These are phyloP conservation scores for Phytophthora tentaculata DNA, from an alignment of 352 stramenopile genomes.

Conservation along the genomic window DNA sequence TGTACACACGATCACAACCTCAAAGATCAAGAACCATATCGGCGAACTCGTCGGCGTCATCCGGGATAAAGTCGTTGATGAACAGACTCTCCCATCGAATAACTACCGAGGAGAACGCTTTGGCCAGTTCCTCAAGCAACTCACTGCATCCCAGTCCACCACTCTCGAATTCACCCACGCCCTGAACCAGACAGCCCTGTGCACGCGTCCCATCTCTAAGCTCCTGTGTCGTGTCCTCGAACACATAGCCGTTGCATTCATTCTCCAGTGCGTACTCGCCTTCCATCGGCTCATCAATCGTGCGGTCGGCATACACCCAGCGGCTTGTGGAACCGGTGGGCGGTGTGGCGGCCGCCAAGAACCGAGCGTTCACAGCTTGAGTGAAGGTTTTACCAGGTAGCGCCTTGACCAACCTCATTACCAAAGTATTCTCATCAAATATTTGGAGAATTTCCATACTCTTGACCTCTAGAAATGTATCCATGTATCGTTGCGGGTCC, in stretches of 20 bases:
- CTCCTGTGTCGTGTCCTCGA: constrained; percentile 54
- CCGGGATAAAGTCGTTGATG: constrained; percentile 70
- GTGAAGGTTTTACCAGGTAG: constrained; percentile 54
- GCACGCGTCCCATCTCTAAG: constrained; percentile 43
- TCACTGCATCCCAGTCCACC: constrained; percentile 49
- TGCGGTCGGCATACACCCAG: constrained; percentile 60
- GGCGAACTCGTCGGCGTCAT: constrained; percentile 39
- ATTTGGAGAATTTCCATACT: constrained; percentile 57
- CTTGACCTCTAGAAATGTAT: constrained; percentile 67
- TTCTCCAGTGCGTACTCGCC: constrained; percentile 56
- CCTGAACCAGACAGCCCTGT: constrained; percentile 61
- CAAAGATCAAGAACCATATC: constrained; percentile 54
- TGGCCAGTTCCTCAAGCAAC: constrained; percentile 63
- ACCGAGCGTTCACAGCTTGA: constrained; percentile 55
- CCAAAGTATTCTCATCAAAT: constrained; percentile 56
- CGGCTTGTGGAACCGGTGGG: constrained; percentile 48
- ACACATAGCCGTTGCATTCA: constrained; percentile 75
- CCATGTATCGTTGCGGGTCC: constrained; percentile 58
- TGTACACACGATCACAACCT: constrained; percentile 6
- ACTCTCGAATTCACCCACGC: constrained; percentile 59
- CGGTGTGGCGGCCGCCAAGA: constrained; percentile 49
- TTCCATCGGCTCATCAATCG: constrained; percentile 50
- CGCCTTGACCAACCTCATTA: constrained; percentile 62
- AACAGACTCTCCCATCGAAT: constrained; percentile 75
- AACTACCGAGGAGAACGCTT: constrained; percentile 71